Conservation (phyloP, 768 basidiomycete species). For the Lactarius indigo region DNA sequence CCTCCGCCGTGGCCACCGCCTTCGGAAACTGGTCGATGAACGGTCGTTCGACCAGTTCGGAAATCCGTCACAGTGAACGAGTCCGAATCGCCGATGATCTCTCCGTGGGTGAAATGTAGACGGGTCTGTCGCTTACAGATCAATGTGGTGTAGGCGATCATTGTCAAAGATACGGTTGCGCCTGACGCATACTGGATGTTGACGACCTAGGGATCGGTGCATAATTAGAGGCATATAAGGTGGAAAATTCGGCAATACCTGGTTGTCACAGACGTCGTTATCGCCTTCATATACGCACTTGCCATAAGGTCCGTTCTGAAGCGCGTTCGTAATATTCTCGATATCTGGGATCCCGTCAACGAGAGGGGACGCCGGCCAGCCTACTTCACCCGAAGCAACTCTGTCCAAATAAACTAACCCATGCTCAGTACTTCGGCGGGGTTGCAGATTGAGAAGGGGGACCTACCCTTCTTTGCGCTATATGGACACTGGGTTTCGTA, state of each 20-base stretch:
- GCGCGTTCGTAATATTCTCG: constrained; percentile 73
- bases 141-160: constrained; percentile 79
- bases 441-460: neutral
- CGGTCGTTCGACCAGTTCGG: constrained; percentile 46
- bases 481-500: constrained; percentile 73
- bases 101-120: constrained; percentile 82
- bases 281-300: constrained; percentile 79
- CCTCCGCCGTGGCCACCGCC: constrained; percentile 84
- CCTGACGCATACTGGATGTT: constrained; percentile 84
- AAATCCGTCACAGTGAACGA: constrained; percentile 78
- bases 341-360: constrained; percentile 85
- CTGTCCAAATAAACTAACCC: constrained; percentile 74
- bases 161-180: constrained; percentile 80
- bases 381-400: constrained; percentile 48
- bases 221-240: neutral
- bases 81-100: constrained; percentile 83
- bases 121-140: constrained; percentile 82
- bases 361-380: constrained; percentile 66
- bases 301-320: constrained; percentile 72
- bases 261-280: constrained; percentile 89
- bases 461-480: constrained; percentile 79
- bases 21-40: constrained; percentile 47
- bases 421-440: neutral
- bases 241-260: constrained; percentile 36
- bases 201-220: constrained; percentile 50